Conservation (phyloP, 2,329 filamentous ascomycete species). For the Aspergillus jensenii region DNA sequence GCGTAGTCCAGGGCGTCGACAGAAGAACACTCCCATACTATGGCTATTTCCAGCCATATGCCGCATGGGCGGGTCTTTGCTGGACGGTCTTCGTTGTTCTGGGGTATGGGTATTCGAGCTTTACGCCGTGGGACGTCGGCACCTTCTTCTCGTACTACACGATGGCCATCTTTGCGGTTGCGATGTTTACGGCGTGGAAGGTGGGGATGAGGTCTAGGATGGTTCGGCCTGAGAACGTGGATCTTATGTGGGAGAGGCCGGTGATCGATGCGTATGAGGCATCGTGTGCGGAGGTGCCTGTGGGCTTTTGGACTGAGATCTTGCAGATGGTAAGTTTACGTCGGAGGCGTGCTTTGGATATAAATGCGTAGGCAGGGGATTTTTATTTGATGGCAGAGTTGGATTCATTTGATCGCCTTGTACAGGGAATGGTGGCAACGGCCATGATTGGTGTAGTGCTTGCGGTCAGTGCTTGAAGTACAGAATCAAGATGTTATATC, state of each 20-base stretch:
- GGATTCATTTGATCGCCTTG: too few species aligned
- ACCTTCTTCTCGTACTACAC: conserved; percentile 54
- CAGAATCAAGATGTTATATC: too few species aligned
- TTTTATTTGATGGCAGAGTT: too few species aligned
- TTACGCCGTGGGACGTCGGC: not conserved
- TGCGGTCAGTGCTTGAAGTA: too few species aligned
- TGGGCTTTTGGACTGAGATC: not conserved
- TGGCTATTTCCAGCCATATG: not conserved
- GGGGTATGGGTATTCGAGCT: not conserved
- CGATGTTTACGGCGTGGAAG: conserved; percentile 62
- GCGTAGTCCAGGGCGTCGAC: not conserved
- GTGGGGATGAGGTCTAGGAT: conserved; percentile 59
- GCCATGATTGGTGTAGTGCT: too few species aligned
- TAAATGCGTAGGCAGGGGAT: too few species aligned
- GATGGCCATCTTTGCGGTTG: conserved; percentile 54
- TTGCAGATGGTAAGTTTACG: not conserved
- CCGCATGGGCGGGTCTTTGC: not conserved
- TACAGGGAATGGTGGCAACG: too few species aligned
- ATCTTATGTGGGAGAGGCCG: conserved; percentile 45
- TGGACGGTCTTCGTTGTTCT: not conserved
- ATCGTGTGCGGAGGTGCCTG: not conserved
- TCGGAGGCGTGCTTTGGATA: too few species aligned
- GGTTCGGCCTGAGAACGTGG: conserved; percentile 53
- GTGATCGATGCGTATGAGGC: conserved; percentile 14
- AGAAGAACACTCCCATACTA: not conserved